Base-by-base conservation (phyloP, 2,329 filamentous ascomycete species). In the Aspergillus fijiensis region DNA sequence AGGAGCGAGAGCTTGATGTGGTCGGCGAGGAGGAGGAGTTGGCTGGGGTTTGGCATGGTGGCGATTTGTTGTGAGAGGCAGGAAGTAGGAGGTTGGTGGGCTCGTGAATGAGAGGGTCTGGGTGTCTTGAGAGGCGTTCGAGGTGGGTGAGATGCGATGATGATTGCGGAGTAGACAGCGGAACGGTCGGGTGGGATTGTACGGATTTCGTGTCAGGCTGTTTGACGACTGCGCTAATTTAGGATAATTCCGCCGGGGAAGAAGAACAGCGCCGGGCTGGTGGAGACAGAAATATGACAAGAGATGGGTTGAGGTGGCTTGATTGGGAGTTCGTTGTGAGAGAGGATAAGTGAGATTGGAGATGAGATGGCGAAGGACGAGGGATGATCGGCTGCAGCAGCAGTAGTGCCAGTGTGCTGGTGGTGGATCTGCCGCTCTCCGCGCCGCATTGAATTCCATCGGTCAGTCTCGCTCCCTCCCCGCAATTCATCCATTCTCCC, bases 1-100 rank as follows among this genome's bases (percentile, higher is more conserved):
- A 98, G 87, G 16, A 99, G 84, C 14, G 93, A 96, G 63, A 98
- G 86, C 79, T 98, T 97, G 82, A 98, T 91, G 78, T 98, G 94
- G 79, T 99, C 95, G 71, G 93, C 92, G 60, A 98, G 87, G 57
- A 98, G 89, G 75, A 93, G 92, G 67, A 98, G 88, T 77, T 97
- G 93, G 14, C 84, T 83, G 53, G 85, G 81, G 67, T 83, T 85
- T 61, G 81, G 73, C 78, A 81, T 82, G 29, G 70, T 73, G 69
- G 25, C 16, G 42, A 10, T 33, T 19, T 29, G 16, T 25, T 19
- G 27, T 23, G 23, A 2, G 9, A 29, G 39, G 56, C 57, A 49
- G 14, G 31, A 12, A 31, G 31, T 23, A 54, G 16, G n/a, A 45
- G 9, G 50, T 19, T 33, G 33, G 42, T 42, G 54, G 52, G 52